Conservation (phyloP, 805 yeast genomes). For the Ascoidea rubescens region DNA sequence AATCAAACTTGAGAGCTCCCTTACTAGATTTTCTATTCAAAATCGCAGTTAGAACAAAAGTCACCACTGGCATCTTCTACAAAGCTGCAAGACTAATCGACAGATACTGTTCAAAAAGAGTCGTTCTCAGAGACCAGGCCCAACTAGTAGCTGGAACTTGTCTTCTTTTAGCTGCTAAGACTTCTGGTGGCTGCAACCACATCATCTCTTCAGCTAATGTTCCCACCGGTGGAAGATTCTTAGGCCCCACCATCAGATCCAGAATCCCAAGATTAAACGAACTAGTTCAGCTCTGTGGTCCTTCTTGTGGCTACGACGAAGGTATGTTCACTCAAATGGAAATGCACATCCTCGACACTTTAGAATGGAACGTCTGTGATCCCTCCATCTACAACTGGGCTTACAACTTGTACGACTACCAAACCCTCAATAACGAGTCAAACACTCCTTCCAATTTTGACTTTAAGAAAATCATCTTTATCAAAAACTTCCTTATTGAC, state of each 20-base stretch:
- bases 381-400: constrained; percentile 42
- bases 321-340: constrained; percentile 65
- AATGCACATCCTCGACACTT: constrained; percentile 52
- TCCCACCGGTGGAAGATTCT: constrained; percentile 45
- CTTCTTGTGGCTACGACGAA: constrained; percentile 36
- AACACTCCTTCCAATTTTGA: constrained; percentile 20
- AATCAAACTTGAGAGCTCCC: constrained; percentile 56
- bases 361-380: constrained; percentile 60
- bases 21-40: constrained; percentile 73
- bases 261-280: constrained; percentile 65
- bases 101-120: constrained; percentile 79
- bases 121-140: constrained; percentile 73
- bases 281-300: constrained; percentile 58
- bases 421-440: constrained; percentile 33
- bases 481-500: constrained; percentile 9
- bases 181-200: constrained; percentile 64
- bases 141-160: constrained; percentile 88
- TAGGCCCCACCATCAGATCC: constrained; percentile 61
- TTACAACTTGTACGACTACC: constrained; percentile 15
- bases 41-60: constrained; percentile 45
- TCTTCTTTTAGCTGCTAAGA: constrained; percentile 83
- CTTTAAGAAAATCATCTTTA: constrained; percentile 5
- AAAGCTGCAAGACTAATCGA: constrained; percentile 68
- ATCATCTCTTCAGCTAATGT: constrained; percentile 35
- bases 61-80: constrained; percentile 55